Conservation (phyloP, 129 eudicot genomes). For the Flaveria trinervia region DNA sequence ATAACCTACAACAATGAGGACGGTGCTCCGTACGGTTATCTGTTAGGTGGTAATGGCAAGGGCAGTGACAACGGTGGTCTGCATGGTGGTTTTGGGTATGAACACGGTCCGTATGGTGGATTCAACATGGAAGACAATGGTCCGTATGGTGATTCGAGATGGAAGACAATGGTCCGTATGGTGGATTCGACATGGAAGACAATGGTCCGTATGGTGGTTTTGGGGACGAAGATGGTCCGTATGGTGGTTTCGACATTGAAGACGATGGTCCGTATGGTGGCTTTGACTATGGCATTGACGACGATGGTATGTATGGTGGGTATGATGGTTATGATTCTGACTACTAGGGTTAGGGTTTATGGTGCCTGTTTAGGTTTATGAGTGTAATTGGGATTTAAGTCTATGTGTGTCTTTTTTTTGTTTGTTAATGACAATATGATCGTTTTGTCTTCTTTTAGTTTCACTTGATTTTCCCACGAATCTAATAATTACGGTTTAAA, state of each 20-base stretch:
- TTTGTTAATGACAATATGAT: background rate
- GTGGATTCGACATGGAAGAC: background rate
- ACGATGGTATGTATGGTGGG: no score
- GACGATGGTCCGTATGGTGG: background rate
- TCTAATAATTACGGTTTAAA: background rate
- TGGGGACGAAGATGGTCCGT: background rate
- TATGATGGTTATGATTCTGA: background rate
- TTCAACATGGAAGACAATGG: background rate
- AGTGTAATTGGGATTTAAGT: background rate
- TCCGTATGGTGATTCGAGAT: background rate
- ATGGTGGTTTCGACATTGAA: background rate
- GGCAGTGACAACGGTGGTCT: background rate
- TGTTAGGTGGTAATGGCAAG: background rate
- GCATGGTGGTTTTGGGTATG: background rate
- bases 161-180: background rate
- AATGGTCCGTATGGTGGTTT: background rate
- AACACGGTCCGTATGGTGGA: background rate
- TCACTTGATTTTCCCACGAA: background rate
- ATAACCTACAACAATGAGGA: conserved; percentile 6
- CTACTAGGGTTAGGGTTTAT: background rate
- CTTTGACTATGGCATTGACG: no score
- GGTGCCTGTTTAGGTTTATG: background rate
- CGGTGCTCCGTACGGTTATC: background rate
- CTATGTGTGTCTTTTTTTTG: background rate
- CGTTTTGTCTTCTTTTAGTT: background rate